Base-by-base conservation (phyloP, 2,329 filamentous ascomycete genomes). In the Colletotrichum sp. region DNA sequence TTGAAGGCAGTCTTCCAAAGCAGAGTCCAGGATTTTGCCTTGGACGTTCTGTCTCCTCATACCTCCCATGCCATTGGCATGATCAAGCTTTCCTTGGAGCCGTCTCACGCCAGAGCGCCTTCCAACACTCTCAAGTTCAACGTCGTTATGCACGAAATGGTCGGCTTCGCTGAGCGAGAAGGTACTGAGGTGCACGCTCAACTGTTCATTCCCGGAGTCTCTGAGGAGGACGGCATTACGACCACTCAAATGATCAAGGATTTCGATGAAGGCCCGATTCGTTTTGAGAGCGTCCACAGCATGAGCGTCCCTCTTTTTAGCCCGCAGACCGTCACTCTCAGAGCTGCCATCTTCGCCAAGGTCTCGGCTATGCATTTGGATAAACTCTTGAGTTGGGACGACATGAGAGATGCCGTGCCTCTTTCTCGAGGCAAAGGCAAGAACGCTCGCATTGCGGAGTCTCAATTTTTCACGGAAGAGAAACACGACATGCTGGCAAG, bases 331-430 rank as follows among this genome's bases (percentile, higher is more conserved):
- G 93, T 95, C 1, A 94, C 92, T 28, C 86, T 99, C 70, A 92
- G 97, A 71, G 94, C 98, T 10, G 95, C 96, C 65, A 94, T 99
- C 76, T 99, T 98, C 83, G 96, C 97, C 21, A 94, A 94, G 81
- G 95, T 98, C 44, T 97, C 95, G 2, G 88, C 93, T 0, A 98
- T 98, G 93, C 97, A 99, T 85, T 90, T 99, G 26, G 97, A 99
- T 84, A 99, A 98, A 87, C 90, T 99, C 67, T 91, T 98, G 15
- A 99, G 97, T 86, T 99, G 97, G 97, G 97, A 99, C 83, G 97
- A 99, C 81, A 98, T 99, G 93, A 93, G 96, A 75, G 96, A 99
- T 84, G 90, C 91, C 21, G 88, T 93, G 66, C 89, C 90, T 4
- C 90, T 91, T 77, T 90, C 91, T 21, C 89, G 90, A 71, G 87